Conservation (phyloP, 257 asterid genomes). For the Nicotiana tomentosiformis region DNA sequence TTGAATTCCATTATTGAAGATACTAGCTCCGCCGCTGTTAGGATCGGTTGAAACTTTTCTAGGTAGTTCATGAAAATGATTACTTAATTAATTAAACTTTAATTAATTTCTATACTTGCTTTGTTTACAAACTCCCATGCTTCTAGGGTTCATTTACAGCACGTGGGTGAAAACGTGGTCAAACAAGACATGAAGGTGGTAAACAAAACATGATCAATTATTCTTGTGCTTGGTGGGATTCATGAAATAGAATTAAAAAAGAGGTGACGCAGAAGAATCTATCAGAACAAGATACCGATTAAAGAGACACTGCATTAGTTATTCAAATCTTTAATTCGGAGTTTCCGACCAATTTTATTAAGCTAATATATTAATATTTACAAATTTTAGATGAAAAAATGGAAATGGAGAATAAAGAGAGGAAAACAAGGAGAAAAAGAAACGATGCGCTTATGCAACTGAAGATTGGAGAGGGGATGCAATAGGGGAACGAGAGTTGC, state of each 20-base stretch:
- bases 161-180: not conserved
- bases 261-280: not conserved
- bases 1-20: too few species aligned
- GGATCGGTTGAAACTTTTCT: not conserved
- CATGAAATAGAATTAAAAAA: not conserved
- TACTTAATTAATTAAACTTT: not conserved
- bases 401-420: too few species aligned
- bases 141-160: not conserved
- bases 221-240: slow-evolving; percentile 1
- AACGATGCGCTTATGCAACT: too few species aligned
- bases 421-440: too few species aligned
- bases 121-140: not conserved
- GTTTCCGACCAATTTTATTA: not conserved
- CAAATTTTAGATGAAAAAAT: too few species aligned
- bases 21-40: too few species aligned
- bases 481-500: too few species aligned
- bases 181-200: not conserved
- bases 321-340: not conserved
- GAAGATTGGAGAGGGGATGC: too few species aligned
- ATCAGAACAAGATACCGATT: not conserved
- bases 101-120: not conserved
- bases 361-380: not conserved
- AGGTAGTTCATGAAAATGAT: not conserved
- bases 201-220: not conserved
- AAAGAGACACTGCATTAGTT: not conserved